Evolutionary conservation across 805 yeast species (phyloP), one percentile per base, ranked within the genome.

Genomic region (Monosporozyma unispora): DNA sequence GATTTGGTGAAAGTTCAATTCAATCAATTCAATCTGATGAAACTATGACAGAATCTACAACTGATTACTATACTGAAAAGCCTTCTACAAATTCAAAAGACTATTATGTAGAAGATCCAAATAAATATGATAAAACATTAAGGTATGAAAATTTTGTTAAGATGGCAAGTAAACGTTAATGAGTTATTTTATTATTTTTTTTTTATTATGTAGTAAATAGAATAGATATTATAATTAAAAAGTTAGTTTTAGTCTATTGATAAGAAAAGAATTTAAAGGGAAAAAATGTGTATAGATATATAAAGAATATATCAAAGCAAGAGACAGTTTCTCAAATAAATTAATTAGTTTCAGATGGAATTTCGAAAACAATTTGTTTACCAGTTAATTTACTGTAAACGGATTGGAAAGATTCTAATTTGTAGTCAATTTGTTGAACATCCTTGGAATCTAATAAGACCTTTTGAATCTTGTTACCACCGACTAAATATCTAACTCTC

Each of bases 351-450:
- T 66, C 70, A 53, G 67, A 61, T 74, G 87, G 87, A 69, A 91
- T 87, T 84, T 91, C 98, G 73, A 91, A 91, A 69, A 89, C 93
- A 78, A 93, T 96, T 78, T 90, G 95, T 84, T 93, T 91, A 80
- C 99, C 99, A 70, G 99, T 91, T 77, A 91, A 87, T 82, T 91
- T 91, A 79, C 78, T 78, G 95, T 91, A 91, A 71, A 91, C 90
- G 66, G 96, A 84, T 82, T 91, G 96, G 96, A 91, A 93, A 65
- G 98, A 88, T 76, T 91, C 98, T 74, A 91, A 85, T 82, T 93
- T 93, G 89, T 93, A 88, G 79, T 91, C 98, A 70, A 93, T 90
- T 71, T 88, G 81, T 68, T 89, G 83, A 65, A 95, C 85, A 76
- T 91, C 97, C 86, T 93, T 93, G 72, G 96, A 86, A 83, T 90